phyloP scores from a whole-genome alignment of 108 stramenopile species.

The Discostella pseudostelligera region DNA sequence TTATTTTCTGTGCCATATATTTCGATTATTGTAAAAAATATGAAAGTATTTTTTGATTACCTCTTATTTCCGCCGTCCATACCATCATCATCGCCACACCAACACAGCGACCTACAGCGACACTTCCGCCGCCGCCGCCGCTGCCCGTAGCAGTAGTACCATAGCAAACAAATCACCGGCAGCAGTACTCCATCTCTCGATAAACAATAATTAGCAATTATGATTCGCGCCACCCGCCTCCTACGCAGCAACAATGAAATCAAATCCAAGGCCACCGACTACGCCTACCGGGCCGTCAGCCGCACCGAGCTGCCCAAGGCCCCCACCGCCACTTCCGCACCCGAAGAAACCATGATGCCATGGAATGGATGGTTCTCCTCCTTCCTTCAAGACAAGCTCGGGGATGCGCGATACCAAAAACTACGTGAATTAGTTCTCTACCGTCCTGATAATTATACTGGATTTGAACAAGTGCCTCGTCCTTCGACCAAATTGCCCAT shows the following conservation, averaged over 20 bases:
- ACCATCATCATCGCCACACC: too few relatives aligned
- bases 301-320: slow-evolving; percentile 32
- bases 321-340: slow-evolving; percentile 21
- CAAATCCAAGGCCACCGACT: slow-evolving; percentile 14
- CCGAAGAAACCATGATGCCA: slow-evolving; percentile 79
- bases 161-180: not conserved
- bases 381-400: slow-evolving; percentile 62
- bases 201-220: slow-evolving; percentile 3
- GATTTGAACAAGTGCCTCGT: slow-evolving; percentile 61
- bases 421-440: slow-evolving; percentile 58
- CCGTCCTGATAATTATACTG: slow-evolving; percentile 62
- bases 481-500: slow-evolving; percentile 52
- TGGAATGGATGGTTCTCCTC: slow-evolving; percentile 84
- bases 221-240: slow-evolving; percentile 41
- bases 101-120: too few relatives aligned
- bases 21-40: too few relatives aligned
- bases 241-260: slow-evolving; percentile 21
- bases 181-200: not conserved
- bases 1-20: too few relatives aligned
- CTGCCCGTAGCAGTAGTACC: too few relatives aligned
- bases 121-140: too few relatives aligned
- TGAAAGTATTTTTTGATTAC: too few relatives aligned
- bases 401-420: slow-evolving; percentile 50
- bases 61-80: too few relatives aligned
- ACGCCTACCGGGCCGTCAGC: slow-evolving; percentile 36